phyloP scores from a whole-genome alignment of 345 rosid species.

The Aquilaria yunnanensis region DNA sequence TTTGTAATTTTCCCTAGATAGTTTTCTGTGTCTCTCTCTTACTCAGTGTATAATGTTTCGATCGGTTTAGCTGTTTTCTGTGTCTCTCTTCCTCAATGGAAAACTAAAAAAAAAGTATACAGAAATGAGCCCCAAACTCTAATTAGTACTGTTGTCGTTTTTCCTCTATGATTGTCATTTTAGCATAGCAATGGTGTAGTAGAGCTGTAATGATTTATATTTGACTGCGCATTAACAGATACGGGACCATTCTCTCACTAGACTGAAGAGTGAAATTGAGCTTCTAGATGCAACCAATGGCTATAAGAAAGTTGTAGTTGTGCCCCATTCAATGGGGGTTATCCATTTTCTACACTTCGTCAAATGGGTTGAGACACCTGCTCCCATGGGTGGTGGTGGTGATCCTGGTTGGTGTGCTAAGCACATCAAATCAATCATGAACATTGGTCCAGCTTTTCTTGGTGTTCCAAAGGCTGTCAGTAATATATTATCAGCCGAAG shows the following conservation, averaged over 20 bases:
- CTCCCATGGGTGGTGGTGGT: conserved; percentile 56
- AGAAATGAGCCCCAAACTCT: no score
- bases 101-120: no score
- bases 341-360: conserved; percentile 76
- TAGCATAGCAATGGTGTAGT: no score
- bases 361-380: conserved; percentile 72
- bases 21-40: no score
- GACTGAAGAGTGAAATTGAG: conserved; percentile 74
- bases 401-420: conserved; percentile 63
- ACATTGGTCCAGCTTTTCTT: conserved; percentile 61
- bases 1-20: no score
- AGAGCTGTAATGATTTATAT: conserved; percentile 14
- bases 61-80: no score
- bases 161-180: no score
- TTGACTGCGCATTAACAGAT: conserved; percentile 34
- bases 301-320: conserved; percentile 65
- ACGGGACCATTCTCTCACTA: conserved; percentile 64
- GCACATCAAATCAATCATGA: conserved; percentile 65
- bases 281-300: conserved; percentile 53
- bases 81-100: no score
- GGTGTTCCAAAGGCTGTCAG: conserved; percentile 65
- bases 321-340: conserved; percentile 81
- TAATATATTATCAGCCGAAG: conserved; percentile 51
- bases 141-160: no score
- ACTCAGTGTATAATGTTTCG: no score